A percentile compares a stretch with the other conserved stretches of the same genome.
Evolutionary conservation across 2,329 filamentous ascomycete species (phyloP).

Genomic region (Exophiala sp.): DNA sequence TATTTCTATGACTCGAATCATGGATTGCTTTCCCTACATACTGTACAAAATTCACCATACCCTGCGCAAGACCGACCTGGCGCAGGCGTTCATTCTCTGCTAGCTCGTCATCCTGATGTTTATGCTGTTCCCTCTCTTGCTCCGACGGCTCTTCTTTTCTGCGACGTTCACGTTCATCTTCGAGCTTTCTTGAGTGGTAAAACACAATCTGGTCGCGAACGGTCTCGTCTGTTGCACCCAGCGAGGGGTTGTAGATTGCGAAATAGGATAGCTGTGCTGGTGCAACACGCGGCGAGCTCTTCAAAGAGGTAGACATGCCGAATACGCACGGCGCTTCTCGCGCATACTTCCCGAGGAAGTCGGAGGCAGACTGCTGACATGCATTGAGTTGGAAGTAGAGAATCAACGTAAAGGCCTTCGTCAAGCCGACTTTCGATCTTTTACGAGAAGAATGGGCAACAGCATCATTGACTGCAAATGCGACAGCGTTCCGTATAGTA

Average conservation of each 20-base stretch:
- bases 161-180: constrained; percentile 28
- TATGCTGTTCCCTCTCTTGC: constrained; percentile 18
- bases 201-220: constrained; percentile 85
- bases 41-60: constrained; percentile 88
- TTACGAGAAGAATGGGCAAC: too few species aligned
- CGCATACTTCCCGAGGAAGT: neutral
- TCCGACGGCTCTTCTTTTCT: constrained; percentile 6
- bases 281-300: constrained; percentile 41
- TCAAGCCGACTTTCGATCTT: too few species aligned
- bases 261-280: constrained; percentile 88
- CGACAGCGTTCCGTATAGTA: too few species aligned
- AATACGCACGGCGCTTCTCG: neutral
- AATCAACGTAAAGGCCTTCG: too few species aligned
- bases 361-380: neutral
- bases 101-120: constrained; percentile 46
- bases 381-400: too few species aligned
- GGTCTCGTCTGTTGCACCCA: constrained; percentile 69
- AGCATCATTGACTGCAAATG: too few species aligned
- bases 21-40: constrained; percentile 35
- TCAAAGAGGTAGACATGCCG: constrained; percentile 12
- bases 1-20: neutral
- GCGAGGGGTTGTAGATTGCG: constrained; percentile 88
- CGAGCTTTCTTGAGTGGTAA: constrained; percentile 62
- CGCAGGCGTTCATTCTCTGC: constrained; percentile 82
- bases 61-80: constrained; percentile 93